phyloP scores from a whole-genome alignment of 148 eudicot species.

The Rhododendron ovatum region DNA sequence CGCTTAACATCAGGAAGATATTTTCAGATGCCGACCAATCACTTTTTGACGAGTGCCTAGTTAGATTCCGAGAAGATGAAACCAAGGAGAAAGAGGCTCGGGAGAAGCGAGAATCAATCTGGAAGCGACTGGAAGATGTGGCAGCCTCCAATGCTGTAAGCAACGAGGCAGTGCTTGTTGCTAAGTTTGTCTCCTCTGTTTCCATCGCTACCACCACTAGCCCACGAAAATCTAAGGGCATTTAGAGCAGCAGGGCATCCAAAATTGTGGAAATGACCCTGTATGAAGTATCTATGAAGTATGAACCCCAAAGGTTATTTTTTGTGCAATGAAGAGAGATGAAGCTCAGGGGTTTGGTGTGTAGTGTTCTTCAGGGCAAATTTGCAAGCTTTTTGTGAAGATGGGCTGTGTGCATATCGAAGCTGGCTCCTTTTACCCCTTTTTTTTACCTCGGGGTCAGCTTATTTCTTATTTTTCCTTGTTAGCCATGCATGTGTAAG shows the following conservation, averaged over 20 bases:
- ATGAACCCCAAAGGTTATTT: neutral
- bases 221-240: neutral
- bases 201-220: slow-evolving; percentile 12
- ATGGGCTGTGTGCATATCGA: slow-evolving; percentile 18
- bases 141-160: slow-evolving; percentile 35
- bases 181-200: slow-evolving; percentile 23
- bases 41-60: slow-evolving; percentile 40
- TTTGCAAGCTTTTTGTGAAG: neutral
- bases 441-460: neutral
- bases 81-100: slow-evolving; percentile 26
- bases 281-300: neutral
- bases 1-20: slow-evolving; percentile 38
- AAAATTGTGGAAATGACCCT: neutral
- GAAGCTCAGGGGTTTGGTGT: neutral
- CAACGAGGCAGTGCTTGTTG: slow-evolving; percentile 32
- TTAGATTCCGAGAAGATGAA: slow-evolving; percentile 42
- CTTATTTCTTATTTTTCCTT: slow-evolving; percentile 5
- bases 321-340: neutral
- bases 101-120: slow-evolving; percentile 35
- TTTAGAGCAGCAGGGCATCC: slow-evolving; percentile 9
- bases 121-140: slow-evolving; percentile 46
- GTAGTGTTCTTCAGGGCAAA: neutral
- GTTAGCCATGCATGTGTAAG: slow-evolving; percentile 20
- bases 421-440: neutral
- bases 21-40: slow-evolving; percentile 39